phyloP scores from a whole-genome alignment of 257 asterid species.

The Coffea canephora region DNA sequence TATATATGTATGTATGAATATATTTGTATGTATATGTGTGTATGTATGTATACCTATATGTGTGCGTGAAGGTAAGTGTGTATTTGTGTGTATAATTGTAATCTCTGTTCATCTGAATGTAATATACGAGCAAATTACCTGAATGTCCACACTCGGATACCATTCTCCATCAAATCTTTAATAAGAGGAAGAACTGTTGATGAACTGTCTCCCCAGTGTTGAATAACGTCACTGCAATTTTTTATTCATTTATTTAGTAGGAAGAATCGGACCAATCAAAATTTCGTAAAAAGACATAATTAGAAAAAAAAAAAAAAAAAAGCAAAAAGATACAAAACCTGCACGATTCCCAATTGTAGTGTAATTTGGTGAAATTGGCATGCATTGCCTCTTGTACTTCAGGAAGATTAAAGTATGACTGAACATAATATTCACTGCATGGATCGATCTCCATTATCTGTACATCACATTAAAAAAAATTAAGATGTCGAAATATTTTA shows the following conservation, averaged over 20 bases:
- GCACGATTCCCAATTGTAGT: constrained; percentile 69
- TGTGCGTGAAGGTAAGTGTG: no score
- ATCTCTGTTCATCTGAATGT: no score
- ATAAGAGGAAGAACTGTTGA: constrained; percentile 57
- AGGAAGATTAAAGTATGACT: constrained; percentile 62
- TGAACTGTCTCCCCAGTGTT: constrained; percentile 56
- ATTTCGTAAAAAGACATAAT: background rate
- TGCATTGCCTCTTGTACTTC: constrained; percentile 79
- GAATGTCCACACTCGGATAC: constrained; percentile 70
- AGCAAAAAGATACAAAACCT: constrained; percentile 31
- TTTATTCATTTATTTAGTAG: background rate
- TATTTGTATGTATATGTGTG: no score
- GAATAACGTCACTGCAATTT: constrained; percentile 45
- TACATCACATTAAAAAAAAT: background rate
- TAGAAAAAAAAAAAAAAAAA: no score
- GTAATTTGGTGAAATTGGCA: constrained; percentile 69
- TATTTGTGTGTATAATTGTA: no score
- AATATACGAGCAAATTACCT: constrained; percentile 38
- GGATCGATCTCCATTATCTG: constrained; percentile 54
- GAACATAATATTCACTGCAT: constrained; percentile 60
- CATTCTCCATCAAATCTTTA: constrained; percentile 48
- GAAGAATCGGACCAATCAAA: background rate
- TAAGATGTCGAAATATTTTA: background rate
- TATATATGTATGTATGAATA: no score
- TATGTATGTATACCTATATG: no score